phyloP scores from a whole-genome alignment of 768 basidiomycete genomes.

The Steccherinum ochraceum region DNA sequence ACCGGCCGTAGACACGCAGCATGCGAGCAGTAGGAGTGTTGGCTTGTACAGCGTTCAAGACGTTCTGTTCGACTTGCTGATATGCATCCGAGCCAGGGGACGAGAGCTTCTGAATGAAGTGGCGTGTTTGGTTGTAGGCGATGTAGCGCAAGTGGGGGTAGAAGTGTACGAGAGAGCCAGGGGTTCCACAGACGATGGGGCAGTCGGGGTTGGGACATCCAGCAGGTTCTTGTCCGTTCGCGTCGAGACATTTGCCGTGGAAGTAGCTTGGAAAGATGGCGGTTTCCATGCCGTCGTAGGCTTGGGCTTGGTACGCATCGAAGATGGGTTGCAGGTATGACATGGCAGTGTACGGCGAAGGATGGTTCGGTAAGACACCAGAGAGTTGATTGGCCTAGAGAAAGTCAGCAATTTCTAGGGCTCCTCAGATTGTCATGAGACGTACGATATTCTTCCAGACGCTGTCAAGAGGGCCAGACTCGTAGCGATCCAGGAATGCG shows the following conservation, averaged over 20 bases:
- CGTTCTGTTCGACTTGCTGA: conserved; percentile 32
- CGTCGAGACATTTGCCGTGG: conserved; percentile 64
- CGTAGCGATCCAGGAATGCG: conserved; percentile 46
- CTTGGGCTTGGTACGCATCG: conserved; percentile 36
- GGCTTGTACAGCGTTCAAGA: conserved; percentile 32
- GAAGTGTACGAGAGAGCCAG: conserved; percentile 74
- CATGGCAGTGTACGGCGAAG: conserved; percentile 13
- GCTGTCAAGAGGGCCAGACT: conserved; percentile 29
- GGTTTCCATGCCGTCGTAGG: conserved; percentile 38
- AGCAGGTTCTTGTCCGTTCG: conserved; percentile 47
- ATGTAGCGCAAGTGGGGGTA: conserved; percentile 43
- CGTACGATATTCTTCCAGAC: conserved; percentile 40
- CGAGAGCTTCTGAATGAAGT: conserved; percentile 28
- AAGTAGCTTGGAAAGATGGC: conserved; percentile 69
- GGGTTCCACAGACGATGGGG: conserved; percentile 73
- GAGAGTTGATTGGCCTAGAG: conserved; percentile 31
- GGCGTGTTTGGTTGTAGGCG: conserved; percentile 38
- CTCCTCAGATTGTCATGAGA: neutral
- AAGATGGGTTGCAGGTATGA: conserved; percentile 42
- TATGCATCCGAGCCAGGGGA: conserved; percentile 36
- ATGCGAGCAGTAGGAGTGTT: conserved; percentile 7
- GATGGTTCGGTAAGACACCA: conserved; percentile 26
- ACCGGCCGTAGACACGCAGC: conserved; percentile 8
- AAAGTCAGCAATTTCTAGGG: conserved; percentile 3
- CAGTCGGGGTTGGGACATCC: conserved; percentile 81